These are phyloP conservation scores for Pseudogymnoascus verrucosus DNA, from an alignment of 2,329 filamentous ascomycete genomes.

Conservation along the genomic window DNA sequence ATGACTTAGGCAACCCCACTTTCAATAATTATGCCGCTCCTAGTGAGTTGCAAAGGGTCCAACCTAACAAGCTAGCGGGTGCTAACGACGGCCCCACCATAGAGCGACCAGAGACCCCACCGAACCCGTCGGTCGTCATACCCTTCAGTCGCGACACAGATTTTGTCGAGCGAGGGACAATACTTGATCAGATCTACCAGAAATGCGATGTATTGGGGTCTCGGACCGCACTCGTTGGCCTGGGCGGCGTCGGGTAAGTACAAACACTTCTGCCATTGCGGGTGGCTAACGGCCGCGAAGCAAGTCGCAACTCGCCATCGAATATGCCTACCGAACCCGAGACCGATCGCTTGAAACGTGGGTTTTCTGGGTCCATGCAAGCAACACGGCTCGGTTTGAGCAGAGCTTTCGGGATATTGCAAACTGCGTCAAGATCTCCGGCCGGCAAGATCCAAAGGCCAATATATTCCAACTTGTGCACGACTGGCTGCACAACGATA, in stretches of 20 bases:
- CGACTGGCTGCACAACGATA: conserved; percentile 23
- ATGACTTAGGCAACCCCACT: too few species aligned
- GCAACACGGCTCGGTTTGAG: conserved; percentile 28
- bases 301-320: conserved; percentile 32
- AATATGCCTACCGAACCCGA: conserved; percentile 29
- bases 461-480: conserved; percentile 29
- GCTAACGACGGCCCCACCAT: not conserved
- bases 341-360: conserved; percentile 23
- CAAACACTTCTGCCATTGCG: conserved; percentile 8
- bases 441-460: conserved; percentile 24
- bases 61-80: too few species aligned
- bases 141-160: conserved; percentile 7
- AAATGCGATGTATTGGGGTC: conserved; percentile 20
- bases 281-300: conserved; percentile 19
- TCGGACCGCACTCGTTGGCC: conserved; percentile 18
- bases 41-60: too few species aligned
- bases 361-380: conserved; percentile 33
- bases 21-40: too few species aligned
- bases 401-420: conserved; percentile 31
- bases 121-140: not conserved
- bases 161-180: conserved; percentile 14
- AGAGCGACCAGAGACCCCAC: conserved; percentile 8
- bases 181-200: conserved; percentile 23
- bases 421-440: conserved; percentile 24
- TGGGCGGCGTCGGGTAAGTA: conserved; percentile 20